These are phyloP conservation scores for Pythium plurisporium DNA, from an alignment of 352 stramenopile genomes.

Conservation along the genomic window DNA sequence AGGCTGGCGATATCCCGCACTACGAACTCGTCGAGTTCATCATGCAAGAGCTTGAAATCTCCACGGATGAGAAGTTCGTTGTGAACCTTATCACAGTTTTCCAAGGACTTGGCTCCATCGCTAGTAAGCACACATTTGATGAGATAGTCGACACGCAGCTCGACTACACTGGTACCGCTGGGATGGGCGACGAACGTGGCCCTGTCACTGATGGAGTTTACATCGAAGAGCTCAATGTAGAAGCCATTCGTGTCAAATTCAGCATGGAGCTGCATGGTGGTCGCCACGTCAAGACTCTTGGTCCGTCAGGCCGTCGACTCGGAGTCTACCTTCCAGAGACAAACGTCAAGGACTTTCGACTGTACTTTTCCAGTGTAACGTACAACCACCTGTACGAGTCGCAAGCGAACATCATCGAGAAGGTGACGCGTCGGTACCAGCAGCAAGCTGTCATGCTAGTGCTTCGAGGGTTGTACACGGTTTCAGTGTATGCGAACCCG, in stretches of 20 bases:
- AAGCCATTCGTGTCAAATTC: conserved; percentile 82
- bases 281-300: conserved; percentile 80
- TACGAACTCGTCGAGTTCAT: conserved; percentile 85
- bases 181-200: conserved; percentile 22
- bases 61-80: conserved; percentile 88
- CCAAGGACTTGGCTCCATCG: conserved; percentile 74
- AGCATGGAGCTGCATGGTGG: conserved; percentile 85
- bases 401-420: conserved; percentile 66
- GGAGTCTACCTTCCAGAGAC: conserved; percentile 85
- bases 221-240: conserved; percentile 84
- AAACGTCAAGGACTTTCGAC: conserved; percentile 84
- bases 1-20: conserved; percentile 74
- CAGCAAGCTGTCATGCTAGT: conserved; percentile 85
- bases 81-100: conserved; percentile 88
- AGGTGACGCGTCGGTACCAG: conserved; percentile 74
- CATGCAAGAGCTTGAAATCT: conserved; percentile 87
- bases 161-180: conserved; percentile 42
- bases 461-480: conserved; percentile 76
- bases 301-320: conserved; percentile 61
- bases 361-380: conserved; percentile 79
- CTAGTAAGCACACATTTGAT: conserved; percentile 71
- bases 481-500: conserved; percentile 86
- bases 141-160: conserved; percentile 76
- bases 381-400: conserved; percentile 84
- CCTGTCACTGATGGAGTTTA: conserved; percentile 64